Evolutionary conservation across 1,284 basidiomycete species (phyloP), one percentile per base, ranked within the genome.

Genomic region (Marasmius fiardii): DNA sequence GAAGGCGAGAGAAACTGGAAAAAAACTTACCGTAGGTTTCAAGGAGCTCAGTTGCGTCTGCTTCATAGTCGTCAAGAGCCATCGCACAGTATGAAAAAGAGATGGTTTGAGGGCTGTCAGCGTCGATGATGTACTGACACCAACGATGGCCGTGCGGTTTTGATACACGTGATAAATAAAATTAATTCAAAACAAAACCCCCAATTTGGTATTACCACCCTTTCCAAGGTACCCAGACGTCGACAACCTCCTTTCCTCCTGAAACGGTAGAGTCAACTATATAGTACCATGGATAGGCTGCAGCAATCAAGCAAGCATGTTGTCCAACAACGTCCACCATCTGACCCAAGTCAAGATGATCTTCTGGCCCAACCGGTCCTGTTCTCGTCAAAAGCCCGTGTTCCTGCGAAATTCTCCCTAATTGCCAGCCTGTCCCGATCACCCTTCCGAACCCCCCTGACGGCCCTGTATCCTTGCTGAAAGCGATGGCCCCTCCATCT

Each of bases 141-240:
- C 48, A 34, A n/a, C 28, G 31, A 55, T 21, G 45, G 28, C 47
- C 28, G 26, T n/a, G 47, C 11, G 16, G 21, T 6, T 24, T n/a
- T 10, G 28, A n/a, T 26, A 12, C 47, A 31, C 31, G 47, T 31
- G 31, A 28, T 31, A 8, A 44, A 14, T 21, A 44, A n/a, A n/a
- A n/a, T n/a, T 23, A 11, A 23, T 44, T 44, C 14, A 41, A 8
- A 21, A 44, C 10, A 23, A n/a, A n/a, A 20, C 21, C 18, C 11
- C 11, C 4, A 44, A 23, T n/a, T 23, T 16, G n/a, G 12, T 28
- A 50, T 43, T 73, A 95, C 92, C 92, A 94, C 0, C 90, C 91
- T 72, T 93, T 95, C 90, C 92, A 93, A 7, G 92, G 85, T 33
- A 93, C 85, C 92, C 93, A 95, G 35, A 95, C 76, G 70, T 95